Evolutionary conservation across 306 rosid species (phyloP).

Genomic region (Cicer cuneatum): DNA sequence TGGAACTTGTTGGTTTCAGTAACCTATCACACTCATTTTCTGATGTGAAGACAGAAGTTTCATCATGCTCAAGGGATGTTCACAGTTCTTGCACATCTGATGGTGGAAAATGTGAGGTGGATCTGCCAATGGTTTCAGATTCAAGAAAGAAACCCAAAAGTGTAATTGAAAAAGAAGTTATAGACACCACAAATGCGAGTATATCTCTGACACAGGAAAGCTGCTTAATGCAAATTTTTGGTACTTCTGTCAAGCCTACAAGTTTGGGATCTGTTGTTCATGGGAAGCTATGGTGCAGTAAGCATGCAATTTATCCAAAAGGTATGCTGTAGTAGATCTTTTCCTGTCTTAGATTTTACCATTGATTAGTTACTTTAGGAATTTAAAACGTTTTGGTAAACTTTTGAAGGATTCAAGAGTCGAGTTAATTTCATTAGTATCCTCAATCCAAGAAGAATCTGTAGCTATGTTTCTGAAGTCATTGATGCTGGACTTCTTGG

Average conservation of each 20-base stretch:
- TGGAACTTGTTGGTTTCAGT: conserved; percentile 44
- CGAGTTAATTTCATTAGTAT: conserved; percentile 68
- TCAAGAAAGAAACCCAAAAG: conserved; percentile 40
- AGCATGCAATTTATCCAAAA: conserved; percentile 77
- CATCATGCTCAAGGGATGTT: conserved; percentile 47
- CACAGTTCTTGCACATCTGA: conserved; percentile 42
- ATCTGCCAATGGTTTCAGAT: conserved; percentile 45
- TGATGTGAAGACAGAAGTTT: conserved; percentile 43
- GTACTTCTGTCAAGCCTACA: conserved; percentile 58
- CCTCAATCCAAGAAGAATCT: conserved; percentile 64
- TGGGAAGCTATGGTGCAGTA: conserved; percentile 81
- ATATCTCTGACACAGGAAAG: conserved; percentile 34
- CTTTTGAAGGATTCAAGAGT: conserved; percentile 81
- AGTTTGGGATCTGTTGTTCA: conserved; percentile 65
- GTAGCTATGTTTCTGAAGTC: conserved; percentile 81
- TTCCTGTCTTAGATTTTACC: conserved; percentile 17
- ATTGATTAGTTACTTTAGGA: not conserved
- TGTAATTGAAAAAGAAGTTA: conserved; percentile 37
- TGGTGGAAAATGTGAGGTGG: conserved; percentile 58
- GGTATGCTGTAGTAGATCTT: conserved; percentile 55
- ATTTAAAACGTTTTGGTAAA: conserved; percentile 30
- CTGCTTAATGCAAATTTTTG: conserved; percentile 42
- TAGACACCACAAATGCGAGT: conserved; percentile 25
- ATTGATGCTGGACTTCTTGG: conserved; percentile 86
- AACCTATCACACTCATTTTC: conserved; percentile 31